phyloP scores from a whole-genome alignment of 257 asterid genomes.

The Perilla frutescens region DNA sequence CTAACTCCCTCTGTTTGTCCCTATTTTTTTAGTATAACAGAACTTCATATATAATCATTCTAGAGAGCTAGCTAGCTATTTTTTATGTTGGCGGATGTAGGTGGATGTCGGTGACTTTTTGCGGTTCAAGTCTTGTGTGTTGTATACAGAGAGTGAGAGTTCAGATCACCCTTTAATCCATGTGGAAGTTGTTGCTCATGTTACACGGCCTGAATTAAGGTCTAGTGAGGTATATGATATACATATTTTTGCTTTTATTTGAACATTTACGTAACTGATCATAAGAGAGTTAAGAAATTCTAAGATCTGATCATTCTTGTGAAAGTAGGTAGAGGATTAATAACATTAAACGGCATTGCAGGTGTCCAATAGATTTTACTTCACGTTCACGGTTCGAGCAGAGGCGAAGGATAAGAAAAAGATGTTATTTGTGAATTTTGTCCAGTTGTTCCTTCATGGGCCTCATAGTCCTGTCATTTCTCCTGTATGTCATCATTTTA shows the following conservation, averaged over 20 bases:
- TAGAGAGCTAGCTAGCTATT: no score
- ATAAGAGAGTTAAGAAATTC: not conserved
- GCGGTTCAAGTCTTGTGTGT: conserved; percentile 84
- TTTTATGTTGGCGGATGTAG: conserved; percentile 44
- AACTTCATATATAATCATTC: no score
- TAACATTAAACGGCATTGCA: conserved; percentile 30
- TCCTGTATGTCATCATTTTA: no score
- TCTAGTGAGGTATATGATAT: conserved; percentile 76
- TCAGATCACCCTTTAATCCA: conserved; percentile 76
- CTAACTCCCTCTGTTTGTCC: not conserved
- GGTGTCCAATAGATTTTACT: conserved; percentile 90
- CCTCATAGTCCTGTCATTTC: no score
- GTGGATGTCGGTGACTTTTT: conserved; percentile 98
- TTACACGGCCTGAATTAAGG: conserved; percentile 89
- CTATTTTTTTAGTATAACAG: no score
- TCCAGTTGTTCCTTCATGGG: no score
- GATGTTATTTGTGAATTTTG: no score
- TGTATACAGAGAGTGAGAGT: conserved; percentile 77
- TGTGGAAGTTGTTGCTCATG: conserved; percentile 94
- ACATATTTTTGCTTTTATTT: no score
- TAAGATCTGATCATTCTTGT: no score
- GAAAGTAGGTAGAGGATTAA: no score
- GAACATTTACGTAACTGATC: not conserved
- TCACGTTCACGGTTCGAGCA: conserved; percentile 80
- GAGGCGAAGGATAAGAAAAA: conserved; percentile 85